These are phyloP conservation scores for Posidonia oceanica DNA, from an alignment of 116 monocot genomes.

Conservation along the genomic window DNA sequence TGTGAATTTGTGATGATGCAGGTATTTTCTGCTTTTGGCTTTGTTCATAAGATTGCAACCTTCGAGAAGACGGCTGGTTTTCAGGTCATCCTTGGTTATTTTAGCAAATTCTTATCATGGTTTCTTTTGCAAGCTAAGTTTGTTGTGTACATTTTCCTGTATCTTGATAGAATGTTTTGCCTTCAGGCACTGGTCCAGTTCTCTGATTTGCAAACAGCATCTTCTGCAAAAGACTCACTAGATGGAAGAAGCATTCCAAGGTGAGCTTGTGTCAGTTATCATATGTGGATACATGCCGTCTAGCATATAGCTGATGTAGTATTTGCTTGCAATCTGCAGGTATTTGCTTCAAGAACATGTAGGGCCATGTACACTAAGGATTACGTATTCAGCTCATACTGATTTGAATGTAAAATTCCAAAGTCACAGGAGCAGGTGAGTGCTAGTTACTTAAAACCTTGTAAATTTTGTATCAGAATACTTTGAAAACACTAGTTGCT, in stretches of 20 bases:
- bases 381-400: conserved; percentile 42
- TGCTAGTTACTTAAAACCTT: not conserved
- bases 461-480: not conserved
- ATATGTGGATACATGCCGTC: not conserved
- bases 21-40: conserved; percentile 63
- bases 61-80: conserved; percentile 54
- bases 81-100: conserved; percentile 22
- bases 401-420: conserved; percentile 53
- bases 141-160: not conserved
- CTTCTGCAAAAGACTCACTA: conserved; percentile 36
- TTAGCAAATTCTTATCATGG: not conserved
- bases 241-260: conserved; percentile 59
- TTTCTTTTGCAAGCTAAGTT: not conserved
- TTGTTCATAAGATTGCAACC: conserved; percentile 56
- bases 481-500: not conserved
- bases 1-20: conserved; percentile 3
- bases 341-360: conserved; percentile 52
- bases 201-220: conserved; percentile 35
- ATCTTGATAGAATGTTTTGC: not conserved
- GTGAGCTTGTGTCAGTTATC: conserved; percentile 5
- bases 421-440: conserved; percentile 44
- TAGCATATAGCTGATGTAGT: not conserved
- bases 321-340: conserved; percentile 15
- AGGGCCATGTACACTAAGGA: conserved; percentile 25
- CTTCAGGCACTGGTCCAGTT: conserved; percentile 46